phyloP scores from a whole-genome alignment of 78 protist genomes.

The Planoprotostelium fungivorum region DNA sequence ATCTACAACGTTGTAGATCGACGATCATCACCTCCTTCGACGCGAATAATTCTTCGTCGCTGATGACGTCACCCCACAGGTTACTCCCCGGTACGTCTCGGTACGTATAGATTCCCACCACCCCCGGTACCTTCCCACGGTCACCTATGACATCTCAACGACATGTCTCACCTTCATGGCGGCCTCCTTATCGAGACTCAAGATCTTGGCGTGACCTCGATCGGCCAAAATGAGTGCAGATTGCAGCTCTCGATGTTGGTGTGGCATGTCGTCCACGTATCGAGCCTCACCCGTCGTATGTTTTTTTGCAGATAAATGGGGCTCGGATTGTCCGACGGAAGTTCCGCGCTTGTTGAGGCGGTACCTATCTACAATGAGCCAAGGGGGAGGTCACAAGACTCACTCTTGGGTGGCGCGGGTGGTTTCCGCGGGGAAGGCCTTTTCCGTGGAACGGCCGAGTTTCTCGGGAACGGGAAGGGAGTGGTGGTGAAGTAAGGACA shows the following conservation, averaged over 20 bases:
- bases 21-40: conserved; percentile 16
- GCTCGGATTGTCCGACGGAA: conserved; percentile 19
- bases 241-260: conserved; percentile 10
- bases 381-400: background rate
- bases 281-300: conserved; percentile 81
- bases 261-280: conserved; percentile 66
- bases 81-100: conserved; percentile 68
- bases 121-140: conserved; percentile 61
- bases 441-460: background rate
- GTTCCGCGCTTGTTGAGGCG: background rate
- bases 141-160: background rate
- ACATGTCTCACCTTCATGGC: conserved; percentile 21
- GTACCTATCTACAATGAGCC: background rate
- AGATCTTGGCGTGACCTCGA: conserved; percentile 20
- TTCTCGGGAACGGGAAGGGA: conserved; percentile 3
- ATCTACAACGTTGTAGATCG: background rate
- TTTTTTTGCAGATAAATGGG: conserved; percentile 44
- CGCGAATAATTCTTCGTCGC: conserved; percentile 81
- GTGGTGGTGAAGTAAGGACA: conserved; percentile 10
- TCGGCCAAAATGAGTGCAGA: conserved; percentile 29
- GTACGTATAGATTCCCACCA: conserved; percentile 34
- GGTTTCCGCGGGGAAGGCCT: background rate
- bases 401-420: background rate
- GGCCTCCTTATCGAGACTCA: background rate
- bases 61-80: conserved; percentile 44